phyloP scores from a whole-genome alignment of 2,329 filamentous ascomycete species.

The Knufia fluminis region DNA sequence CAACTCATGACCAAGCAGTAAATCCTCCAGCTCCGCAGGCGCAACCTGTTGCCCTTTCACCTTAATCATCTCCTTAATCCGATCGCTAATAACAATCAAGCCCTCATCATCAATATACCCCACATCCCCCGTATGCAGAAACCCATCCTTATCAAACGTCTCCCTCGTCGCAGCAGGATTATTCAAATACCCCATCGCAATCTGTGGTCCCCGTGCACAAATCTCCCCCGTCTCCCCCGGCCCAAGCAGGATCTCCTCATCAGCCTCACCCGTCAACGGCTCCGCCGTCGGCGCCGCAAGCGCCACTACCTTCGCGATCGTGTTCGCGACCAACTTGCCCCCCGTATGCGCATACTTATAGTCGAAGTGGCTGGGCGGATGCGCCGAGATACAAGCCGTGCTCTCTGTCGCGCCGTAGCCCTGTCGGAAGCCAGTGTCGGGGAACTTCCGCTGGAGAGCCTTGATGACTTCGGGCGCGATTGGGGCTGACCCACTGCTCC shows the following conservation, averaged over 20 bases:
- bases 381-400: slow-evolving; percentile 53
- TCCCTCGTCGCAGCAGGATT: slow-evolving; percentile 61
- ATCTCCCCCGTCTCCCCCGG: slow-evolving; percentile 48
- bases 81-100: slow-evolving; percentile 35
- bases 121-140: slow-evolving; percentile 58
- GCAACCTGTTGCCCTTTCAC: slow-evolving; percentile 54
- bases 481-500: slow-evolving; percentile 53
- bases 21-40: slow-evolving; percentile 50
- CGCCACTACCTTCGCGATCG: slow-evolving; percentile 50
- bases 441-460: slow-evolving; percentile 48
- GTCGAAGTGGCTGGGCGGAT: slow-evolving; percentile 46
- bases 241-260: slow-evolving; percentile 33
- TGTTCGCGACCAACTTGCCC: slow-evolving; percentile 45
- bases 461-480: slow-evolving; percentile 49
- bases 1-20: slow-evolving; percentile 46
- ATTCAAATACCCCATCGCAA: slow-evolving; percentile 71
- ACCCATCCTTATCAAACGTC: slow-evolving; percentile 54
- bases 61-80: slow-evolving; percentile 49
- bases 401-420: slow-evolving; percentile 63
- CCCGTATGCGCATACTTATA: slow-evolving; percentile 47
- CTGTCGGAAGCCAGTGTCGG: slow-evolving; percentile 52
- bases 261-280: slow-evolving; percentile 33
- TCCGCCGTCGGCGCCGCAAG: slow-evolving; percentile 10
- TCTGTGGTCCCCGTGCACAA: slow-evolving; percentile 69
- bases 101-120: slow-evolving; percentile 49